phyloP scores from a whole-genome alignment of 495 filamentous ascomycete species.

The Bryoglossum gracile region DNA sequence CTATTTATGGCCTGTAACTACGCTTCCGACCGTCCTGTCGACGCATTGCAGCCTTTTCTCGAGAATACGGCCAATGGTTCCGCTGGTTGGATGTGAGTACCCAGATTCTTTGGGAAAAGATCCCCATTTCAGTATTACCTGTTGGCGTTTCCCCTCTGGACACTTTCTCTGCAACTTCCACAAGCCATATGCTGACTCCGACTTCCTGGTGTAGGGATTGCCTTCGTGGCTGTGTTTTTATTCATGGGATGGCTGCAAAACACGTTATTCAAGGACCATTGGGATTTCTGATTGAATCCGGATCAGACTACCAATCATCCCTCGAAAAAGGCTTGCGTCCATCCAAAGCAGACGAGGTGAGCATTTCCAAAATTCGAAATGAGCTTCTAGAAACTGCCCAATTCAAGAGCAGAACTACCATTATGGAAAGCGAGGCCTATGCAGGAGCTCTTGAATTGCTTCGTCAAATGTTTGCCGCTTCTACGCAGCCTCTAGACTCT shows the following conservation, averaged over 20 bases:
- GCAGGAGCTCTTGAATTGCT: slow-evolving; percentile 5
- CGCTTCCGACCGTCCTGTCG: slow-evolving; percentile 1
- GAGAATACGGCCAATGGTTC: neutral
- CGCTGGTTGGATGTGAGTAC: slow-evolving; percentile 13
- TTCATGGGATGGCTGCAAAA: neutral
- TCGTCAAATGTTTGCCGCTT: slow-evolving; percentile 7
- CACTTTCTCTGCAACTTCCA: too few relatives aligned
- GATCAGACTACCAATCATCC: neutral
- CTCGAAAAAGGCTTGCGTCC: neutral
- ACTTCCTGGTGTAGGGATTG: too few relatives aligned
- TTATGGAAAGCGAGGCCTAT: slow-evolving; percentile 10
- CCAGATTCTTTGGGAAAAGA: too few relatives aligned
- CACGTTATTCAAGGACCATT: slow-evolving; percentile 9
- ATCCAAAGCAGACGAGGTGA: slow-evolving; percentile 4
- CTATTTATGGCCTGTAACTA: slow-evolving; percentile 7
- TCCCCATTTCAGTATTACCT: too few relatives aligned
- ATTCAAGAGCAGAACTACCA: slow-evolving; percentile 8
- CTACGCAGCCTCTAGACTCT: too few relatives aligned
- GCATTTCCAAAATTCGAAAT: neutral
- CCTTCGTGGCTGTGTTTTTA: slow-evolving; percentile 3
- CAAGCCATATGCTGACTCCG: too few relatives aligned
- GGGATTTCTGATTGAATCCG: slow-evolving; percentile 5
- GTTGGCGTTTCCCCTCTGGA: too few relatives aligned
- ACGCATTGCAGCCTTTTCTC: slow-evolving; percentile 4
- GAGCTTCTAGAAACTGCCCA: neutral